phyloP scores from a whole-genome alignment of 208 protist genomes.

The Leishmania lainsoni region DNA sequence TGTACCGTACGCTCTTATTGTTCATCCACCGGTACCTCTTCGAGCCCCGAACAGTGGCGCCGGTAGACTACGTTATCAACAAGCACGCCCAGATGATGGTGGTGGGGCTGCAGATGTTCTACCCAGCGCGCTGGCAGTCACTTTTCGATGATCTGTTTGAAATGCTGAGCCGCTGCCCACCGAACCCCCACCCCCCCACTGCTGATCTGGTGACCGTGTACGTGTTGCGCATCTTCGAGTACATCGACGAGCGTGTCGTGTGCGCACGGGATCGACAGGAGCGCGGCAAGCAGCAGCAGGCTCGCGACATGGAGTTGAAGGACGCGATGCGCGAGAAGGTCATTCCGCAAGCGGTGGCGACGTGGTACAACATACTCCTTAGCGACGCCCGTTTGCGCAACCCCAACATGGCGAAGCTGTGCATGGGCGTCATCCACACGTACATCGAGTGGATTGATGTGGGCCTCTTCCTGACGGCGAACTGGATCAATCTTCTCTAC shows the following conservation, averaged over 20 bases:
- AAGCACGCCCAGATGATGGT: constrained; percentile 89
- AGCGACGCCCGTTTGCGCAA: constrained; percentile 52
- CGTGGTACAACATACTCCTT: constrained; percentile 58
- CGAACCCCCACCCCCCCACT: constrained; percentile 31
- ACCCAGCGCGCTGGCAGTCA: constrained; percentile 57
- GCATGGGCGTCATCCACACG: constrained; percentile 61
- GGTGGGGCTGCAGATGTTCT: constrained; percentile 65
- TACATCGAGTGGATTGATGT: constrained; percentile 88
- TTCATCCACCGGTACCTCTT: constrained; percentile 68
- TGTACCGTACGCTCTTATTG: constrained; percentile 69
- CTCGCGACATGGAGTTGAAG: constrained; percentile 77
- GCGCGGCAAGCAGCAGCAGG: constrained; percentile 54
- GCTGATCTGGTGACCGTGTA: constrained; percentile 54
- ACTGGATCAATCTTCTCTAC: constrained; percentile 81
- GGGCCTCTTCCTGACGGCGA: constrained; percentile 51
- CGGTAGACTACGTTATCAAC: constrained; percentile 72
- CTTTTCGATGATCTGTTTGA: constrained; percentile 78
- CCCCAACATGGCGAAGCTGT: constrained; percentile 58
- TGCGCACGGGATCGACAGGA: constrained; percentile 61
- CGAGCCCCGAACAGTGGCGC: constrained; percentile 14
- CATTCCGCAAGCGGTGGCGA: constrained; percentile 55
- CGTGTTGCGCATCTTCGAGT: constrained; percentile 83
- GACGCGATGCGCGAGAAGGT: constrained; percentile 76
- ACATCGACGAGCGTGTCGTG: constrained; percentile 83
- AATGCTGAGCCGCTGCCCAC: constrained; percentile 35